Conservation (phyloP, 768 basidiomycete genomes). For the Chalciporus piperatus region DNA sequence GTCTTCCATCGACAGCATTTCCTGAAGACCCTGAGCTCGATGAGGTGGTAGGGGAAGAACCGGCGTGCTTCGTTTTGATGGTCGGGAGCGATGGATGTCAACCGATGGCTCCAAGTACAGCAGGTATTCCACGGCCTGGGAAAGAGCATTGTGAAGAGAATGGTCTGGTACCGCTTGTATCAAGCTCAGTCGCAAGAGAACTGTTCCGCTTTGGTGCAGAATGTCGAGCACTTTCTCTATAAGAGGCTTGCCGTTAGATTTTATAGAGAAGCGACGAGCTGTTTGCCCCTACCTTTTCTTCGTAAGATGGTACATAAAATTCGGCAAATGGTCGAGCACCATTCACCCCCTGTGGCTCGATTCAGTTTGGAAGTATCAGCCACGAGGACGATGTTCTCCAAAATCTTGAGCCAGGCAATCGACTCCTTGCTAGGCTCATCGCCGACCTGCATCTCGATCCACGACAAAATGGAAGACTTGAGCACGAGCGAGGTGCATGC, state of each 20-base stretch:
- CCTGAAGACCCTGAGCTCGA: slow-evolving; percentile 36
- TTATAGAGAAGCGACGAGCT: background rate
- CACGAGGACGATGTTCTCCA: slow-evolving; percentile 60
- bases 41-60: slow-evolving; percentile 31
- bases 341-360: slow-evolving; percentile 53
- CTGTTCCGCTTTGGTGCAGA: slow-evolving; percentile 26
- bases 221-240: slow-evolving; percentile 19
- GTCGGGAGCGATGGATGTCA: background rate
- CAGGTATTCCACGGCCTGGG: slow-evolving; percentile 27
- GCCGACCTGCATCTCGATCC: slow-evolving; percentile 75
- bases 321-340: slow-evolving; percentile 52
- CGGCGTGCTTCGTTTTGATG: background rate
- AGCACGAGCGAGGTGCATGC: slow-evolving; percentile 71
- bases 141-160: slow-evolving; percentile 33
- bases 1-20: slow-evolving; percentile 22
- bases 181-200: slow-evolving; percentile 37
- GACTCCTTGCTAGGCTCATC: slow-evolving; percentile 32
- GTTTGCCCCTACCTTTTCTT: slow-evolving; percentile 12
- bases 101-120: slow-evolving; percentile 25
- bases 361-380: slow-evolving; percentile 52
- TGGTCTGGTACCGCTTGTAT: slow-evolving; percentile 27
- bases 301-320: slow-evolving; percentile 38
- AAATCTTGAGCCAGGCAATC: slow-evolving; percentile 61
- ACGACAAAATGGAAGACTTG: slow-evolving; percentile 68
- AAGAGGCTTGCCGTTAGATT: background rate